Evolutionary conservation across 441 rosid genomes (phyloP), one percentile per base, ranked within the genome.

Genomic region (Corymbia calophylla): DNA sequence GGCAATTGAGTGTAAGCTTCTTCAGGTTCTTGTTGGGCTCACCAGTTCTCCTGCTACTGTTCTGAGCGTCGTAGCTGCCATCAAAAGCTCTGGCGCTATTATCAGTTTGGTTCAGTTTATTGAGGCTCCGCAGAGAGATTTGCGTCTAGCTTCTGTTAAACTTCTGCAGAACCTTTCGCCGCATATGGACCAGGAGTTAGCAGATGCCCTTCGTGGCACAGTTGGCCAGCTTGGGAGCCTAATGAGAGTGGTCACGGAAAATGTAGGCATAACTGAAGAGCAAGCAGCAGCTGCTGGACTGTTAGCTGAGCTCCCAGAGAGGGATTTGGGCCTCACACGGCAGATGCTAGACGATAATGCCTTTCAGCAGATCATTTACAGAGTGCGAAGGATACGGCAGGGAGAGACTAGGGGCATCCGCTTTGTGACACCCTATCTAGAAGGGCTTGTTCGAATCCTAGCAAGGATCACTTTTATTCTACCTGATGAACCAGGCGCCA

Each of bases 101-200:
- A 95, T 94, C 93, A 96, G 99, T 93, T 94, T 98, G 96, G 99
- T 96, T 94, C 99, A 97, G 93, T 98, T 98, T 89, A 94, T 98
- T 66, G 99, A 98, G 93, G 99, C 96, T 90, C 95, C 97, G 1
- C 97, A 96, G 90, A 92, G 89, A 88, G 99, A 96, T 87, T 90
- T 98, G 94, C 99, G 99, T 87, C 88, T 96, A 87, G 97, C 99
- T 91, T 94, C 95, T 90, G 93, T 98, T 87, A 96, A 96, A 94
- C 99, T 98, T 92, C 96, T 98, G 84, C 98, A 94, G 89, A 95
- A 96, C 90, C 96, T 98, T 39, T 94, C 99, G 48, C 97, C 99
- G 23, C 91, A 93, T 91, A 95, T 98, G 99, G 94, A 95, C 87
- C 96, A 95, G 92, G 99, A 98, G 90, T 91, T 98, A 90, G 98